These are phyloP conservation scores for Pseudodiploospora longispora DNA, from an alignment of 2,329 filamentous ascomycete species.

Conservation along the genomic window DNA sequence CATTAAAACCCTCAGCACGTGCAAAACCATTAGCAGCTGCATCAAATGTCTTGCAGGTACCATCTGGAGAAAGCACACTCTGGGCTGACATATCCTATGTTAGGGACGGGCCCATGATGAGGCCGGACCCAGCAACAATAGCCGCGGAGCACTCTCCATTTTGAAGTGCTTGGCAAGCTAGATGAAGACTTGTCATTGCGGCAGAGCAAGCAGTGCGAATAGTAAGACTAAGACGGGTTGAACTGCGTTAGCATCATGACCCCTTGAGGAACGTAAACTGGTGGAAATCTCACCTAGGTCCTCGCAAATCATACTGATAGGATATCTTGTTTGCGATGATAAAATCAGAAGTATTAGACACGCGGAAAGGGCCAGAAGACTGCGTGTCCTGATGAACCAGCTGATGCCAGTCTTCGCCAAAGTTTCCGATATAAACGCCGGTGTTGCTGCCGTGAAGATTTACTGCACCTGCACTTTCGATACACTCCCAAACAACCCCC, in stretches of 20 bases:
- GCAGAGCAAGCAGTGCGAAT: slow-evolving; percentile 41
- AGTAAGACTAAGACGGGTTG: slow-evolving; percentile 24
- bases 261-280: not conserved
- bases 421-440: not conserved
- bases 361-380: slow-evolving; percentile 5
- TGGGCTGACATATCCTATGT: slow-evolving; percentile 15
- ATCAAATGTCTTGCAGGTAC: slow-evolving; percentile 39
- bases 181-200: slow-evolving; percentile 33
- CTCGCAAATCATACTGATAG: not conserved
- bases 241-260: too few species aligned
- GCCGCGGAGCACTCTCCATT: slow-evolving; percentile 23
- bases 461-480: not conserved
- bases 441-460: not conserved
- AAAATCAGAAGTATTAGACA: slow-evolving; percentile 13
- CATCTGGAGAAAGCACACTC: slow-evolving; percentile 21
- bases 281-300: not conserved
- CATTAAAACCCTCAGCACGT: slow-evolving; percentile 47
- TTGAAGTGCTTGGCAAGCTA: slow-evolving; percentile 25
- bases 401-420: not conserved
- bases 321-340: not conserved
- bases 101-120: slow-evolving; percentile 18
- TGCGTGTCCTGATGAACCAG: slow-evolving; percentile 3
- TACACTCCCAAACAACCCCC: not conserved
- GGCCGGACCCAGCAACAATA: slow-evolving; percentile 21
- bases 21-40: slow-evolving; percentile 42